phyloP scores from a whole-genome alignment of 2,329 filamentous ascomycete genomes.

The Chrysosporium queenslandicum region DNA sequence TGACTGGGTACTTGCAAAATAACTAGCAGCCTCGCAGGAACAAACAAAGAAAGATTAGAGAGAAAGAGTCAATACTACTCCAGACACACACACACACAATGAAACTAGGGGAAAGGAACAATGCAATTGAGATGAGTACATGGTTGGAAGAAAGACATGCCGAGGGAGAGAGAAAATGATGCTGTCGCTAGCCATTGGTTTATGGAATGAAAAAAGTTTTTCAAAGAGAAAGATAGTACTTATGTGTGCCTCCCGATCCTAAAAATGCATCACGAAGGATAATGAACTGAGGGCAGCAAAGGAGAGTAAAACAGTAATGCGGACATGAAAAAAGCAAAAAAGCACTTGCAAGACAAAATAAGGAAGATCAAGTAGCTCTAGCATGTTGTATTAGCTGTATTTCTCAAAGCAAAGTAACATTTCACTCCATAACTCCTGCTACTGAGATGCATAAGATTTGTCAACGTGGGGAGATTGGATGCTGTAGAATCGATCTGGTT shows the following conservation, averaged over 20 bases:
- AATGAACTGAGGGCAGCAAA: not conserved
- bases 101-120: not conserved
- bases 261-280: not conserved
- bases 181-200: not conserved
- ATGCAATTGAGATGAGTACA: not conserved
- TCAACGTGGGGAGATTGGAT: not conserved
- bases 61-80: no score
- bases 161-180: not conserved
- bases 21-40: no score
- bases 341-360: not conserved
- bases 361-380: not conserved
- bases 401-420: not conserved
- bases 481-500: not conserved
- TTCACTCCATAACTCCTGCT: constrained; percentile 2
- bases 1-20: no score
- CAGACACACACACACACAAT: no score
- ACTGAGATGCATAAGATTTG: not conserved
- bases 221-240: not conserved
- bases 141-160: not conserved
- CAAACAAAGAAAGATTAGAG: no score
- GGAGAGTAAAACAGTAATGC: not conserved
- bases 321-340: not conserved
- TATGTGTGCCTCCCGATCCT: not conserved
- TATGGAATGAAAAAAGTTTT: not conserved
- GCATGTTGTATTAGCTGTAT: not conserved